These are phyloP conservation scores for Plasmodium yoelii DNA, from an alignment of 169 alveolate species.

Conservation along the genomic window DNA sequence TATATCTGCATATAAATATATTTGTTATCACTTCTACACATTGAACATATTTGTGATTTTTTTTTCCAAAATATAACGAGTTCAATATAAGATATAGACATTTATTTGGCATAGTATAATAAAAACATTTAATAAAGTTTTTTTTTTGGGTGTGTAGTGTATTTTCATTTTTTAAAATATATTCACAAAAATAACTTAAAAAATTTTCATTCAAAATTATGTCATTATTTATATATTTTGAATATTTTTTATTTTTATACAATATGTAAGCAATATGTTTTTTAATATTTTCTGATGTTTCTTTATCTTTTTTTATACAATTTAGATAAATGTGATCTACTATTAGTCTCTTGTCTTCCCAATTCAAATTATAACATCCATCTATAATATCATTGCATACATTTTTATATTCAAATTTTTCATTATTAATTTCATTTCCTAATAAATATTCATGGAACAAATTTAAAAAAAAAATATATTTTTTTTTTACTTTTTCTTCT, in stretches of 20 bases:
- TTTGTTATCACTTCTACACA: conserved; percentile 53
- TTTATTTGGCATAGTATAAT: conserved; percentile 39
- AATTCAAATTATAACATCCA: conserved; percentile 6
- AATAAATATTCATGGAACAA: conserved; percentile 50
- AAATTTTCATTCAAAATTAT: conserved; percentile 28
- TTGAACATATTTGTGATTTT: conserved; percentile 30
- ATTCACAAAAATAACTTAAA: conserved; percentile 9
- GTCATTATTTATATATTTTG: conserved; percentile 29
- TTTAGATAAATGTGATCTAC: conserved; percentile 19
- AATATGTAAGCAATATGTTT: conserved; percentile 68
- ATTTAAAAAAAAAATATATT: conserved; percentile 21
- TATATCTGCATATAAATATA: conserved; percentile 49
- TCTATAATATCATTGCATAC: conserved; percentile 7
- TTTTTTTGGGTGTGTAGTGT: not conserved
- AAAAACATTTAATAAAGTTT: conserved; percentile 12
- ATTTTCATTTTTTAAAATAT: not conserved
- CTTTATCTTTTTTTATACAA: conserved; percentile 10
- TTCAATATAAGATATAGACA: conserved; percentile 46
- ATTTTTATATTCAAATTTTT: conserved; percentile 2
- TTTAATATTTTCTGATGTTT: conserved; percentile 18
- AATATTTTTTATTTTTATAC: conserved; percentile 30
- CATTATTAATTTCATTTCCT: conserved; percentile 33
- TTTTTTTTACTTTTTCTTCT: conserved; percentile 23
- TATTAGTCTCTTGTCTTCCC: conserved; percentile 24
- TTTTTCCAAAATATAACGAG: conserved; percentile 25